Percentiles rank a stretch among this genome's conserved stretches.
Conservation (phyloP, 2,329 filamentous ascomycete genomes). For the Shiraia bambusicola region DNA sequence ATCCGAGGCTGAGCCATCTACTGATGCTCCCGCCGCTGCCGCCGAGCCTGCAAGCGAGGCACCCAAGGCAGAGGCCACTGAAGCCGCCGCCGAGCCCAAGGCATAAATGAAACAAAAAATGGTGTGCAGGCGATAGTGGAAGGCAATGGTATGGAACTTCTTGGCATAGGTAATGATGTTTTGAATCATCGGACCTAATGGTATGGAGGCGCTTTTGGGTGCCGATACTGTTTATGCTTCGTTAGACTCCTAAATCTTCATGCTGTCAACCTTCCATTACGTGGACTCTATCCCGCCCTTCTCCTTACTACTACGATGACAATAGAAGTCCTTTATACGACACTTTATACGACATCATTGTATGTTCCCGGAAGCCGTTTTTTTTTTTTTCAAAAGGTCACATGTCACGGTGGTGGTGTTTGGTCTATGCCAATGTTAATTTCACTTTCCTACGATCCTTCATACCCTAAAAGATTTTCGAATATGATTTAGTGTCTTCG, state of each 20-base stretch:
- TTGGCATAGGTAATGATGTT: conserved; percentile 36
- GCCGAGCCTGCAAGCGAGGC: conserved; percentile 58
- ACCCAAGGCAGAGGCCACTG: conserved; percentile 44
- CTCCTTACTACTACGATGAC: conserved; percentile 6
- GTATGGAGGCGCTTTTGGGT: conserved; percentile 37
- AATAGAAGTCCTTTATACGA: conserved; percentile 13
- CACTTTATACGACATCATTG: conserved; percentile 17
- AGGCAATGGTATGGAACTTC: conserved; percentile 37
- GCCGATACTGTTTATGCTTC: conserved; percentile 36
- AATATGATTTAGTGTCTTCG: conserved; percentile 12
- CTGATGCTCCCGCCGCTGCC: conserved; percentile 56
- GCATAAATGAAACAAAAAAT: conserved; percentile 33
- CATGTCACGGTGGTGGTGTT: conserved; percentile 1
- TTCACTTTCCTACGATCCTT: conserved; percentile 20
- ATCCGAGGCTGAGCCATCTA: conserved; percentile 87
- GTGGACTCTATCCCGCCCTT: conserved; percentile 4
- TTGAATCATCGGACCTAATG: conserved; percentile 31
- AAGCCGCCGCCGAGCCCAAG: conserved; percentile 65
- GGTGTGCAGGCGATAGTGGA: conserved; percentile 37
- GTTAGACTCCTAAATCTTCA: conserved; percentile 44
- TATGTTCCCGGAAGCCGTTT: conserved; percentile 15
- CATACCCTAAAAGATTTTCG: conserved; percentile 18
- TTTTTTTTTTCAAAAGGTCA: conserved; percentile 5
- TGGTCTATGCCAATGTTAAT: conserved; percentile 5
- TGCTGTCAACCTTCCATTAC: conserved; percentile 32